Evolutionary conservation across 2,329 filamentous ascomycete species (phyloP), one percentile per base, ranked within the genome.

Genomic region (Metarhizium robertsii): DNA sequence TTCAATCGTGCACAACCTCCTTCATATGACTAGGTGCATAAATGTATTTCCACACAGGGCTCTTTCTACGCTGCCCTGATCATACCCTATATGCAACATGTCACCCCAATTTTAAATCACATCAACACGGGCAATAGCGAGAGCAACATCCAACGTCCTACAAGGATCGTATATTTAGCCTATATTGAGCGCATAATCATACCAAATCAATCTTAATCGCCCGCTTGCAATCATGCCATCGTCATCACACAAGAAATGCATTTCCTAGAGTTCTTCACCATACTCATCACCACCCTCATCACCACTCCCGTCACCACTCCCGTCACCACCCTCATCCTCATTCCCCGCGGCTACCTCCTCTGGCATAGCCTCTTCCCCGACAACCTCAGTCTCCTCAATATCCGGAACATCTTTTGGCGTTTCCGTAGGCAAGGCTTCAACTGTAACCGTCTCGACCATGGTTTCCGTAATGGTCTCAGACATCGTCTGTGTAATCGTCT

Each of bases 401-500:
- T 57, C 51, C 14, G 49, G 46, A 30, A 60, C 58, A 1, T 18
- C 36, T 11, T 57, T 52, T 13, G 50, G 54, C 29, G 48, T 56
- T 46, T 60, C 49, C 3, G 51, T 59, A 25, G 58, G 59, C 13
- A 61, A 48, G 3, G 54, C 59, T 6, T 61, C 52, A 14, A 61
- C 53, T 34, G 57, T 55, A 20, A 53, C 51, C 3, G 56, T 55
- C 53, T 55, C 30, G 14, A 57, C 40, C 47, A 64, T 58, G 1
- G 65, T 72, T 57, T 72, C 67, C 10, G 64, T 65, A 8, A 34
- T 34, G 7, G 32, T 34, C 32, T 34, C 63, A 7, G 65, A 70
- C 58, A 70, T 65, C 29, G 68, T 65, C 53, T 67, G 61, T 1
- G 67, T 72, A 2, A 68, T 64, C 6, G 70, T 75, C 16, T 6